Evolutionary conservation across 1,139 yeast genomes (phyloP).

Genomic region (Lodderomyces orthopsilosis): DNA sequence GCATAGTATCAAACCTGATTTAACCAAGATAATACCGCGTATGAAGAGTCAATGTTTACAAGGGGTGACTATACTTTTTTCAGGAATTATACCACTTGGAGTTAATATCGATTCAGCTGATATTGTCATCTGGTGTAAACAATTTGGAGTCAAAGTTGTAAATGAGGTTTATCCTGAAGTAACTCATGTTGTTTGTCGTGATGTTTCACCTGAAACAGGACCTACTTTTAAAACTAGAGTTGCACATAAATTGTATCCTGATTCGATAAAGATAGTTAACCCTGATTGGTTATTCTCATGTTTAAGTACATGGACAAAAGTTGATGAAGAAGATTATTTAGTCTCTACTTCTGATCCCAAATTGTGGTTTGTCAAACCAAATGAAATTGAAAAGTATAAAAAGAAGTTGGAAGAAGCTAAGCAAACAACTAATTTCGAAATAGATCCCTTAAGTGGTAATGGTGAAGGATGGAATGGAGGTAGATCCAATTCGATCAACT

Average conservation of each 20-base stretch:
- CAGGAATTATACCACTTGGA: constrained; percentile 85
- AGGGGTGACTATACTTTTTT: constrained; percentile 71
- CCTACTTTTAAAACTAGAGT: constrained; percentile 72
- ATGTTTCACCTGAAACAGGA: constrained; percentile 55
- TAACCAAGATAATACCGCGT: constrained; percentile 65
- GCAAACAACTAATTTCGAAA: not conserved
- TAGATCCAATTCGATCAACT: constrained; percentile 28
- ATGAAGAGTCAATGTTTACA: constrained; percentile 67
- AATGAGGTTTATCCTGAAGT: constrained; percentile 70
- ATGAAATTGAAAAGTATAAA: constrained; percentile 45
- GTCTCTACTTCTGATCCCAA: constrained; percentile 43
- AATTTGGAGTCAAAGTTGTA: constrained; percentile 87
- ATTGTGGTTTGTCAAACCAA: constrained; percentile 41
- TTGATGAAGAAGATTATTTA: constrained; percentile 59
- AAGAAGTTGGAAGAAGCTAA: constrained; percentile 22
- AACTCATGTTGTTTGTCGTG: constrained; percentile 84
- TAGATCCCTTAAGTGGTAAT: constrained; percentile 1
- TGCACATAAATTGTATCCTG: constrained; percentile 61
- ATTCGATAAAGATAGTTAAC: constrained; percentile 70
- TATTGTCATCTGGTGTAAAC: constrained; percentile 87
- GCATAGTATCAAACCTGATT: constrained; percentile 44
- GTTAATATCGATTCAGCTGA: constrained; percentile 69
- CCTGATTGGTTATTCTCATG: constrained; percentile 93
- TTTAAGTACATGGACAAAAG: constrained; percentile 71
- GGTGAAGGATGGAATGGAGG: constrained; percentile 14